phyloP scores from a whole-genome alignment of 75 land plant genomes.

The Ceratopteris richardii region DNA sequence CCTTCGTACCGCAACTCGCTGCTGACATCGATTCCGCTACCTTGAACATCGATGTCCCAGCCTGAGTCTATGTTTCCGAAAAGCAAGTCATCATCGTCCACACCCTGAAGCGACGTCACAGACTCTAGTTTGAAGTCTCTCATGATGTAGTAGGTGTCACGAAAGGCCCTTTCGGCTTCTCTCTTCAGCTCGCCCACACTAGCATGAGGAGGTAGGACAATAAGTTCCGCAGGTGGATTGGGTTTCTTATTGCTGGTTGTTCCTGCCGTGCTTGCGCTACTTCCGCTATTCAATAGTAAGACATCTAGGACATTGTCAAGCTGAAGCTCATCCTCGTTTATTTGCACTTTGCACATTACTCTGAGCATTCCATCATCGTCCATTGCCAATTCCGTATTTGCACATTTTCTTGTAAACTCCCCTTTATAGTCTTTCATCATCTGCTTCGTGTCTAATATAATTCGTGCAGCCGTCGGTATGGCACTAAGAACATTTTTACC shows the following conservation, averaged over 20 bases:
- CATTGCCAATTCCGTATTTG: constrained; percentile 1
- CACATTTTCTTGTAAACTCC: constrained; percentile 10
- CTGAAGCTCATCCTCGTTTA: constrained; percentile 25
- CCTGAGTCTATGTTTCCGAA: constrained; percentile 42
- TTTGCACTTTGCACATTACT: constrained; percentile 43
- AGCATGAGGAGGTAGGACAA: constrained; percentile 45
- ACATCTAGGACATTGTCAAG: constrained; percentile 5
- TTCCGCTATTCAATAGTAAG: neutral
- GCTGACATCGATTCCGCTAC: constrained; percentile 27
- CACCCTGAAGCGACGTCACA: constrained; percentile 30
- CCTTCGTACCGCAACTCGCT: constrained; percentile 39
- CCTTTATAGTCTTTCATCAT: constrained; percentile 60
- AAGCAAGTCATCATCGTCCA: constrained; percentile 42
- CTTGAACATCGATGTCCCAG: constrained; percentile 38
- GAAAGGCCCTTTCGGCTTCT: constrained; percentile 56
- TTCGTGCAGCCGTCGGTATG: constrained; percentile 52
- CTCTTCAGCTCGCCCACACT: constrained; percentile 60
- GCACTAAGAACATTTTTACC: constrained; percentile 28
- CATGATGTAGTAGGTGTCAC: constrained; percentile 51
- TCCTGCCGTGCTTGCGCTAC: neutral
- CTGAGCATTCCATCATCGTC: constrained; percentile 30
- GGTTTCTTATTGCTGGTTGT: constrained; percentile 8
- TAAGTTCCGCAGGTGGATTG: constrained; percentile 46
- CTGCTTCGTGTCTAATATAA: constrained; percentile 80
- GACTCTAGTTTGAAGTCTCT: constrained; percentile 37